Evolutionary conservation across 106 monocot genomes (phyloP), one percentile per base, ranked within the genome.

Genomic region (Dioscorea alata): DNA sequence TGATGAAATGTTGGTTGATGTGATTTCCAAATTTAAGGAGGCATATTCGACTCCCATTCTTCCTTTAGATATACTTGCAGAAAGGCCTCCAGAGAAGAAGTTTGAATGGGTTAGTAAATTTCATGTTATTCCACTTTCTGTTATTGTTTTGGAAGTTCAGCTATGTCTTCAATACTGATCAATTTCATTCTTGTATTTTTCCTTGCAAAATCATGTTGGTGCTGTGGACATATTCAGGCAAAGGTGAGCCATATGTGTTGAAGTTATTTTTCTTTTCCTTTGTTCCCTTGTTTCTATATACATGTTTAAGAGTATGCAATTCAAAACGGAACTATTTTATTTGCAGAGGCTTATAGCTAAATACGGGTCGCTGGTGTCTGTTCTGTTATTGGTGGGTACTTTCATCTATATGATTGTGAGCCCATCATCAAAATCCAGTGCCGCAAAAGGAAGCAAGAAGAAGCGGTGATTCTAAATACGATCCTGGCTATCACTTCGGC

Each of bases 1-100:
- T 61, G 68, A n/a, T 52, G 8, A 57, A 19, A 33, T 2, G 13
- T 49, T 21, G 23, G 60, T 22, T 58, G 56, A 9, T n/a, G 9
- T 15, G 63, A 25, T 76, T 58, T 75, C 33, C n/a, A 14, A 56
- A 23, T 51, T 84, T 8, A 58, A 99, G 97, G 92, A 90, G 81
- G 97, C 97, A 8, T 85, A 83, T 35, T 90, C 92, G 13, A 92
- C 91, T 12, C 92, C 97, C 20, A 71, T 92, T 61, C 71, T 79
- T 66, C 89, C 90, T 28, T 63, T 99, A 14, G 97, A 99, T 70
- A 83, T 99, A 71, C 89, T 99, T 61, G 92, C 92, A n/a, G 92
- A 92, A 54, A 87, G 78, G 54, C 90, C 87, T 71, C 87, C 87
- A 13, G 84, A 79, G 48, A 92, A 90, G 83, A 90, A 85, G 76